phyloP scores from a whole-genome alignment of 2,329 filamentous ascomycete species.

The Apiospora pterosperma region DNA sequence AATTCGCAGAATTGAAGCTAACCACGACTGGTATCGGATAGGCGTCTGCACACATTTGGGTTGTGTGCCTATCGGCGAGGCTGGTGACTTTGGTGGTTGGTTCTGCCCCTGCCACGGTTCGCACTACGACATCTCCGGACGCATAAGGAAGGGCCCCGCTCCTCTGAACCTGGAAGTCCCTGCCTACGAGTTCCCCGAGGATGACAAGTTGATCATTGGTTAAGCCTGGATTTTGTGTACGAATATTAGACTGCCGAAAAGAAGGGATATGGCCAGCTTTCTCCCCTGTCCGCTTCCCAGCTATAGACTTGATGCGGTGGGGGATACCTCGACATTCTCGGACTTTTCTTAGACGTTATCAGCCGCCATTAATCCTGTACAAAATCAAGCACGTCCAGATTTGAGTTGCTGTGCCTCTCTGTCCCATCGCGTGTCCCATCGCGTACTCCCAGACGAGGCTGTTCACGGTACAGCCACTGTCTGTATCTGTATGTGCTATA shows the following conservation, averaged over 20 bases:
- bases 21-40: slow-evolving; percentile 29
- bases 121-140: slow-evolving; percentile 99
- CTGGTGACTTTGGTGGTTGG: slow-evolving; percentile 97
- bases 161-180: slow-evolving; percentile 97
- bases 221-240: slow-evolving; percentile 48
- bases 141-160: slow-evolving; percentile 94
- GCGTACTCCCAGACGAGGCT: neutral
- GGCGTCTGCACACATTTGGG: slow-evolving; percentile 99
- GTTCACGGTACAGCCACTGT: neutral
- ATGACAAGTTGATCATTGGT: slow-evolving; percentile 87
- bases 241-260: slow-evolving; percentile 24
- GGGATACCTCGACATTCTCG: slow-evolving; percentile 1
- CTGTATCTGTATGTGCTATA: neutral
- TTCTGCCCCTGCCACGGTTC: slow-evolving; percentile 99
- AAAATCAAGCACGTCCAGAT: slow-evolving; percentile 25
- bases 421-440: neutral
- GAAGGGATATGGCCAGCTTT: slow-evolving; percentile 7
- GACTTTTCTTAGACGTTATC: slow-evolving; percentile 23
- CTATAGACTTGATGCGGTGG: slow-evolving; percentile 24
- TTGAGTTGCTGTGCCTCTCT: neutral
- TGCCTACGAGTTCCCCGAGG: slow-evolving; percentile 87
- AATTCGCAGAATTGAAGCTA: slow-evolving; percentile 15
- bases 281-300: slow-evolving; percentile 6
- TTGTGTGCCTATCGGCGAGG: slow-evolving; percentile 98
- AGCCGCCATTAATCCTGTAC: slow-evolving; percentile 26